Conservation (phyloP, 2,329 filamentous ascomycete genomes). For the Paraconiothyrium sp. region DNA sequence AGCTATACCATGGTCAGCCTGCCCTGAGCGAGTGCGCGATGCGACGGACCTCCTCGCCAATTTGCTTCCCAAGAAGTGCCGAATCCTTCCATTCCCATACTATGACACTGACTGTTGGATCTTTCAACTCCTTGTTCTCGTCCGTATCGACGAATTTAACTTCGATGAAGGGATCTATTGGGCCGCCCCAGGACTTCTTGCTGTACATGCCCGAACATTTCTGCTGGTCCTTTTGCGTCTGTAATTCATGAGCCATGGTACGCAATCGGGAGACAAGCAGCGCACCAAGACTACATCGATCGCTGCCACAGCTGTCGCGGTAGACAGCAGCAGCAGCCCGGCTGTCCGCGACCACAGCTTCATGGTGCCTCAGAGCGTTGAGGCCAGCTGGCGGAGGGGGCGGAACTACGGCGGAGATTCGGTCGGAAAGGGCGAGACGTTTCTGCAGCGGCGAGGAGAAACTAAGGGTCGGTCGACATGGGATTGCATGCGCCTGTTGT, state of each 20-base stretch:
- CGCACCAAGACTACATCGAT: constrained; percentile 49
- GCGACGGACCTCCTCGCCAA: constrained; percentile 38
- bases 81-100: constrained; percentile 96
- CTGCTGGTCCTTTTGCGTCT: constrained; percentile 84
- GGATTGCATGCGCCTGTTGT: constrained; percentile 8
- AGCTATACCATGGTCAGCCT: constrained; percentile 55
- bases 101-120: constrained; percentile 82
- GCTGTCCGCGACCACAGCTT: constrained; percentile 43
- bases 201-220: constrained; percentile 96
- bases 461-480: constrained; percentile 1
- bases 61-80: constrained; percentile 74
- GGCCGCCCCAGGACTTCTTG: constrained; percentile 85
- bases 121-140: constrained; percentile 65
- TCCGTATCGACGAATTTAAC: constrained; percentile 75
- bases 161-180: constrained; percentile 87
- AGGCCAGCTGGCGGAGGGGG: constrained; percentile 43
- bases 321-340: constrained; percentile 46
- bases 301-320: constrained; percentile 44
- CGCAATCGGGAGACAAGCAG: constrained; percentile 11
- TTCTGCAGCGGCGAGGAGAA: constrained; percentile 11
- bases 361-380: constrained; percentile 43
- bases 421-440: not conserved
- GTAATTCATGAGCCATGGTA: constrained; percentile 15
- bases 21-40: not conserved
- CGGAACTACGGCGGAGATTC: constrained; percentile 10